These are phyloP conservation scores for Plectranthus barbatus DNA, from an alignment of 257 asterid species.

Conservation along the genomic window DNA sequence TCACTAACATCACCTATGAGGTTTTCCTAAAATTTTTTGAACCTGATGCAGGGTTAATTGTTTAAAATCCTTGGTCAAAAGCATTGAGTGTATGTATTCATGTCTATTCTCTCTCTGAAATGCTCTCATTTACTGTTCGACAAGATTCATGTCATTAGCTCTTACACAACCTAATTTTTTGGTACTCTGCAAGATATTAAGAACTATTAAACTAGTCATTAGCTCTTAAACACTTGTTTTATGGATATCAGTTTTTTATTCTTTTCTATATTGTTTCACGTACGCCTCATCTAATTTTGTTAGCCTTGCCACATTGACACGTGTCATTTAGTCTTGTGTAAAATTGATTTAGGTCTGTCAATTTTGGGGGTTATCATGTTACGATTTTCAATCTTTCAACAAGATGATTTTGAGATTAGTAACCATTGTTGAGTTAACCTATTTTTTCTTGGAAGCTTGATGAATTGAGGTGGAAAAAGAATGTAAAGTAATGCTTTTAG, in stretches of 20 bases:
- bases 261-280: too few relatives aligned
- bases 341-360: not conserved
- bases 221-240: too few relatives aligned
- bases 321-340: slow-evolving; percentile 1
- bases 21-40: slow-evolving; percentile 17
- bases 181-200: too few relatives aligned
- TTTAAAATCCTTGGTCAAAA: slow-evolving; percentile 56
- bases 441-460: not conserved
- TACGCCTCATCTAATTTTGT: too few relatives aligned
- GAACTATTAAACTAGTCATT: too few relatives aligned
- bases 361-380: not conserved
- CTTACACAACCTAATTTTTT: too few relatives aligned
- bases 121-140: slow-evolving; percentile 75
- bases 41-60: slow-evolving; percentile 49
- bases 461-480: slow-evolving; percentile 4
- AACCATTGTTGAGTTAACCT: not conserved
- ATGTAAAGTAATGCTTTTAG: not conserved
- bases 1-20: not conserved
- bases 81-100: slow-evolving; percentile 75
- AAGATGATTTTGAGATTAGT: not conserved
- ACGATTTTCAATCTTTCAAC: not conserved
- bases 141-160: slow-evolving; percentile 74
- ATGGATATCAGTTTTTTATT: too few relatives aligned
- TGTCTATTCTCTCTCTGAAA: slow-evolving; percentile 56
- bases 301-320: too few relatives aligned